Evolutionary conservation across 2,329 filamentous ascomycete species (phyloP).

Genomic region (Pseudonectria foliicola): DNA sequence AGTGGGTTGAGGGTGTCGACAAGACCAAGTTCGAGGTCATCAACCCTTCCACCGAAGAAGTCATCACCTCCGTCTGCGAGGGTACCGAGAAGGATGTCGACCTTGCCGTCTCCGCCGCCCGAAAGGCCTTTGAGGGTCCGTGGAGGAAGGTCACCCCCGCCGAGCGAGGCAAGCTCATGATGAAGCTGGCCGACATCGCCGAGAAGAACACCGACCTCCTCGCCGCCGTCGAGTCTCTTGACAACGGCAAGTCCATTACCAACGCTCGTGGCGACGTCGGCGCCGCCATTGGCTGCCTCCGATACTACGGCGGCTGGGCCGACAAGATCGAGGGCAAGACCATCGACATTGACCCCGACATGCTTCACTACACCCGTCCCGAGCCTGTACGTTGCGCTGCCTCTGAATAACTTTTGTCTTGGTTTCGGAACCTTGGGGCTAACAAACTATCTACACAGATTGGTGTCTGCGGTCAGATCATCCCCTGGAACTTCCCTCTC

Average conservation of each 20-base stretch:
- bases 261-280: constrained; percentile 71
- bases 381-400: constrained; percentile 55
- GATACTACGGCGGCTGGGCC: constrained; percentile 75
- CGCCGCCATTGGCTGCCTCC: constrained; percentile 61
- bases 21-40: constrained; percentile 89
- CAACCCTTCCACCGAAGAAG: constrained; percentile 79
- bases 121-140: constrained; percentile 71
- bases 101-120: constrained; percentile 75
- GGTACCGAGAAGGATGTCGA: constrained; percentile 81
- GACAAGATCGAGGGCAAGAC: constrained; percentile 90
- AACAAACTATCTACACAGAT: constrained; percentile 36
- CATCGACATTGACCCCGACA: constrained; percentile 68
- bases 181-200: constrained; percentile 71
- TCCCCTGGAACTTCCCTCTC: constrained; percentile 83
- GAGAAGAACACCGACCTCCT: constrained; percentile 73
- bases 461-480: constrained; percentile 80
- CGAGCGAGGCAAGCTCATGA: constrained; percentile 60
- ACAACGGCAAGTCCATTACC: constrained; percentile 77
- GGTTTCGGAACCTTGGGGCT: constrained; percentile 36
- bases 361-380: constrained; percentile 73
- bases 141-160: constrained; percentile 65
- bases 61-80: constrained; percentile 76
- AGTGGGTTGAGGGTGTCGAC: constrained; percentile 72
- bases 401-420: not conserved
- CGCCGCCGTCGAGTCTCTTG: constrained; percentile 76